Evolutionary conservation across 257 asterid genomes (phyloP), one percentile per base, ranked within the genome.

Genomic region (Parsonsia alboflavescens): DNA sequence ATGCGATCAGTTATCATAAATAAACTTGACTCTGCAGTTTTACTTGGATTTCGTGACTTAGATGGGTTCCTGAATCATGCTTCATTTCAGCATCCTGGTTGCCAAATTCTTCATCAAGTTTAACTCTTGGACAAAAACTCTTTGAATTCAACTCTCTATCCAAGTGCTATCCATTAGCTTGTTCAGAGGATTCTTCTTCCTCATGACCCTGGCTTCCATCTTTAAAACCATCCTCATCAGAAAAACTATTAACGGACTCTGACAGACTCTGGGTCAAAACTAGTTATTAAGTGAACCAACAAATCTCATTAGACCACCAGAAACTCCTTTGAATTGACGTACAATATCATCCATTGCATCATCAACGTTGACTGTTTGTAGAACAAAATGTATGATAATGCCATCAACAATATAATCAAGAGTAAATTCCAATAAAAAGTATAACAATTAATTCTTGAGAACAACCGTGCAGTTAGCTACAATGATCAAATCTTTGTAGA

Each of bases 291-390:
- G 85, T 61, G 93, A 80, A 75, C 90, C 89, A 76, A 86, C 86
- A 80, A 84, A 94, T 82, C 89, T 91, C 82, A 83, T 81, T 50
- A 92, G 81, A 68, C 99, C 97, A 84, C 85, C 97, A 58, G 99
- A 94, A 78, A 92, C 99, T 73, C 96, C 99, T 86, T 89, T 95
- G 84, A 95, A 89, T 83, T 95, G 99, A 70, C 99, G 97, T 74
- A 92, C 90, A 73, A 95, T 89, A 81, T 95, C 99, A 87, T 95
- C 99, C 93, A 95, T 76, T 71, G 99, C 98, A 87, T 95, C 99
- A 81, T 95, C 99, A 81, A 95, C 96, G n/a, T 89, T 95, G 72
- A 92, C 99, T 95, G 90, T 74, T 80, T 64, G 79, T 48, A 64
- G 74, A 33, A 21, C 50, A 82, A 61, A 68, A 63, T 54, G 68